Evolutionary conservation across 306 rosid species (phyloP), one percentile per base, ranked within the genome.

Genomic region (Cucurbita argyrosperma): DNA sequence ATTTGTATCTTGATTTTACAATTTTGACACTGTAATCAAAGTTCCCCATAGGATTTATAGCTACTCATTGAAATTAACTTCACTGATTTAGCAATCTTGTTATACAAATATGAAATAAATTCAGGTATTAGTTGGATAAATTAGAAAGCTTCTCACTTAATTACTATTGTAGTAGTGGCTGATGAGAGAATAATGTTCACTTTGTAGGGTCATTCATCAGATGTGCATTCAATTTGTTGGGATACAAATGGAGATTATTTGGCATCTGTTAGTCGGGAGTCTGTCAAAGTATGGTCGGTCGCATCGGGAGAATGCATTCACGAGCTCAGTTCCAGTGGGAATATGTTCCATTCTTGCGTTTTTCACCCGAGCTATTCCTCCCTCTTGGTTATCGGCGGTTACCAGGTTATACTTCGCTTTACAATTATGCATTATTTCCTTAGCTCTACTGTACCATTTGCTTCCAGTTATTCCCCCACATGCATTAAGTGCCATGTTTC

Each of bases 281-380:
- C 91, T 56, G 93, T 93, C 76, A 87, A 77, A 80, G 91, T 93
- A 64, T 93, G 98, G 98, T 87, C 90, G 57, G 76, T 87, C 69
- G 55, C 88, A 67, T 78, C 96, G 3, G 90, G 96, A 77, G 87
- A 93, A 4, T 93, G 93, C 86, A 82, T 87, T 83, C 96, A 90
- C 39, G 96, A 93, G 68, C 89, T 90, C 78, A 81, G 51, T 82
- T 79, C 93, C 73, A 87, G 87, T 38, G 98, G 96, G 74, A 87
- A 93, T 85, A 72, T 75, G 80, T 90, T 78, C 77, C 89, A 93
- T 71, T 84, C 96, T 30, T 84, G 93, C 51, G 91, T 86, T 77
- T 93, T 93, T 80, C 98, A 93, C 74, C 96, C 96, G 74, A 83
- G 89, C 82, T 88, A 90, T 90, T 75, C 97, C 40, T 83, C 87